Conservation (phyloP, 1,139 yeast species). For the Ogataea hybrid region DNA sequence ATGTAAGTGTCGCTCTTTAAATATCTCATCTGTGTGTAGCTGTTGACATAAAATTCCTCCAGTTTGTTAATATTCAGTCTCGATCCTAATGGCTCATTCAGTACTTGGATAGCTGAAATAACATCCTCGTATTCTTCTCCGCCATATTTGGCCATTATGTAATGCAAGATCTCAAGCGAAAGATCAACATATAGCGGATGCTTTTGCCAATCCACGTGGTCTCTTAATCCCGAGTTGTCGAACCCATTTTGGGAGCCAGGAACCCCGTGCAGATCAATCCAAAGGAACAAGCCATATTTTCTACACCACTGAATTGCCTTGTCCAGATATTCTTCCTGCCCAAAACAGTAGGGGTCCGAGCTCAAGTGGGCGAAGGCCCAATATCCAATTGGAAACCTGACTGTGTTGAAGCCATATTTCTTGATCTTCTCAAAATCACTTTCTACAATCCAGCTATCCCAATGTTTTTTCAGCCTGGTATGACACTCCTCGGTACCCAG, state of each 20-base stretch:
- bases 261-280: constrained; percentile 95
- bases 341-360: constrained; percentile 85
- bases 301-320: constrained; percentile 77
- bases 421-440: constrained; percentile 65
- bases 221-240: constrained; percentile 91
- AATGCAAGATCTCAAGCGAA: constrained; percentile 51
- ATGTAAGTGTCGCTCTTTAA: constrained; percentile 43
- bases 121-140: constrained; percentile 63
- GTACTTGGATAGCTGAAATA: constrained; percentile 77
- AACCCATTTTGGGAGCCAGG: constrained; percentile 98
- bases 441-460: constrained; percentile 79
- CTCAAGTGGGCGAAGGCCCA: constrained; percentile 79
- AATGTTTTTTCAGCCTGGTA: constrained; percentile 59
- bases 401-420: constrained; percentile 72
- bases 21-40: constrained; percentile 40
- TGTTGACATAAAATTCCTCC: constrained; percentile 52
- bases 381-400: constrained; percentile 91
- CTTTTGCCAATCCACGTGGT: constrained; percentile 54
- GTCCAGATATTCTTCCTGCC: constrained; percentile 73
- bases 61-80: constrained; percentile 56
- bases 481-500: constrained; percentile 64
- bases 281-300: constrained; percentile 61
- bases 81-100: constrained; percentile 89
- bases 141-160: constrained; percentile 62
- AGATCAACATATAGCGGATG: constrained; percentile 46